phyloP scores from a whole-genome alignment of 345 rosid genomes.

The Hevea brasiliensis region DNA sequence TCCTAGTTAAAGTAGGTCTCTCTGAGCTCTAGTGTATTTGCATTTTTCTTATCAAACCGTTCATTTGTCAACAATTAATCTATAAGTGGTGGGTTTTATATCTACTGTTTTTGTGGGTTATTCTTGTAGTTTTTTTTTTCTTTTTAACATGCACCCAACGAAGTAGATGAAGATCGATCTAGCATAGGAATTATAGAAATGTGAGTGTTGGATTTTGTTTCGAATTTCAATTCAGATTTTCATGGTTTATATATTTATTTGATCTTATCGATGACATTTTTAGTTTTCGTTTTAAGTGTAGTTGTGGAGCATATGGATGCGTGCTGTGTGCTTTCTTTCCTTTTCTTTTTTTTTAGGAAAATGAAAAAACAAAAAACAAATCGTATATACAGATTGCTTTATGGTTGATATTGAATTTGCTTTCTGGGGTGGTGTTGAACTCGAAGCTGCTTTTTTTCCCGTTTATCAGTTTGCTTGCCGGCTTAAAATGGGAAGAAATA shows the following conservation, averaged over 20 bases:
- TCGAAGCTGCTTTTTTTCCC: slow-evolving; percentile 29
- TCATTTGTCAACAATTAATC: background rate
- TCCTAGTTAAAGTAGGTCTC: slow-evolving; percentile 27
- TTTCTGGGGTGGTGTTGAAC: slow-evolving; percentile 31
- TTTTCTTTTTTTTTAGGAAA: background rate
- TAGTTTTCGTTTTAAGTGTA: background rate
- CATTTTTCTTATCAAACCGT: slow-evolving; percentile 7
- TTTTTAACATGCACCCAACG: slow-evolving; percentile 9
- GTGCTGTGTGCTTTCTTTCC: background rate
- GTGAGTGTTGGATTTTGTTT: slow-evolving; percentile 13
- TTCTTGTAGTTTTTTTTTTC: background rate
- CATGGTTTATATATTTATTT: slow-evolving; percentile 1
- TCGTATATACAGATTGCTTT: background rate
- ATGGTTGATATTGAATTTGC: slow-evolving; percentile 14
- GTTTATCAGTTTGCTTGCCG: slow-evolving; percentile 27
- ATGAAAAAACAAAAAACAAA: background rate
- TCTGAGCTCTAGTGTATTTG: background rate
- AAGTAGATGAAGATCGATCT: too few species aligned
- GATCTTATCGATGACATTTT: slow-evolving; percentile 2
- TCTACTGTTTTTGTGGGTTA: background rate
- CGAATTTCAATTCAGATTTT: slow-evolving; percentile 26
- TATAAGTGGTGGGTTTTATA: slow-evolving; percentile 5
- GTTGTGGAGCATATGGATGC: slow-evolving; percentile 22
- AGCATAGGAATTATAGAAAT: background rate
- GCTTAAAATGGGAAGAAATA: slow-evolving; percentile 22